Conservation (phyloP, 345 rosid species). For the Citrus maxima region DNA sequence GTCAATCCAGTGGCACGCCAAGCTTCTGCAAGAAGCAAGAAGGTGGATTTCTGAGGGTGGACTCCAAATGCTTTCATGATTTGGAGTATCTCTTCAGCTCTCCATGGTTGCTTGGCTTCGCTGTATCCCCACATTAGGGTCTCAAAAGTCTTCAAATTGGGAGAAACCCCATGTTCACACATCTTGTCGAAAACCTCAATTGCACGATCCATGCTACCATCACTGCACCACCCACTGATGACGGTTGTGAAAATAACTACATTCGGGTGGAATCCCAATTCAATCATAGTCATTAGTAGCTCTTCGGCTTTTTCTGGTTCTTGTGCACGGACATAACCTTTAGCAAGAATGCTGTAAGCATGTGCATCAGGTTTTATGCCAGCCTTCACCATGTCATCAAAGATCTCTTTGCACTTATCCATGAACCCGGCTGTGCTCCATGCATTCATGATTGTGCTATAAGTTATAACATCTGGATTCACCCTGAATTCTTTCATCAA, state of each 20-base stretch:
- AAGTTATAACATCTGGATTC: constrained; percentile 62
- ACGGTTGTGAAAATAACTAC: constrained; percentile 60
- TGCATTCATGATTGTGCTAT: constrained; percentile 65
- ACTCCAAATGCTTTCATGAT: constrained; percentile 52
- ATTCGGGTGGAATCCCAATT: constrained; percentile 34
- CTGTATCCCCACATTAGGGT: constrained; percentile 55
- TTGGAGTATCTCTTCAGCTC: constrained; percentile 58
- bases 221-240: constrained; percentile 63
- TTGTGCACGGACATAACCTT: constrained; percentile 58
- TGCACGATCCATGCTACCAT: constrained; percentile 49
- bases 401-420: constrained; percentile 56
- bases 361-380: constrained; percentile 56
- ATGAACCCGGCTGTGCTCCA: constrained; percentile 75
- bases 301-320: constrained; percentile 57
- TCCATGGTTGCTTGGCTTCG: constrained; percentile 61
- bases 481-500: constrained; percentile 54
- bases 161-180: constrained; percentile 50
- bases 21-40: constrained; percentile 45
- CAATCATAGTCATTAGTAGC: constrained; percentile 40
- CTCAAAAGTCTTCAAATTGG: constrained; percentile 59
- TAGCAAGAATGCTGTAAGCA: constrained; percentile 59
- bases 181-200: constrained; percentile 44
- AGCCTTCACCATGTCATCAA: constrained; percentile 56
- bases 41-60: constrained; percentile 50
- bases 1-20: constrained; percentile 55